Percentiles rank a stretch among this genome's conserved stretches.
phyloP scores from a whole-genome alignment of 192 early-diverging fungal species.

The Podila epigama region DNA sequence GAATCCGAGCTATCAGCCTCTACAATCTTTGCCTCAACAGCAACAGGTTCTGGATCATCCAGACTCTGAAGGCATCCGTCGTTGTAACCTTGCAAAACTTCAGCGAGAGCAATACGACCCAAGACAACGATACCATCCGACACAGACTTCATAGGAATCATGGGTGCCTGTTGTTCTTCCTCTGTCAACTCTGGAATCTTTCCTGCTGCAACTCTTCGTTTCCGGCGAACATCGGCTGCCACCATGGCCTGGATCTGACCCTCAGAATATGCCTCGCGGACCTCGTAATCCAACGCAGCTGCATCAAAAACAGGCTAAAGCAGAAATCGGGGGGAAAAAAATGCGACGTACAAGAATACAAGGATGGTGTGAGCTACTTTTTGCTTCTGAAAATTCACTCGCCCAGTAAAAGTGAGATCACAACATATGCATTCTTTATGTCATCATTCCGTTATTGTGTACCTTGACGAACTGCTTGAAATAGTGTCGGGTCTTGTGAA shows the following conservation, averaged over 20 bases:
- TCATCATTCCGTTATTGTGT: background rate
- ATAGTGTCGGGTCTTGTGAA: conserved; percentile 53
- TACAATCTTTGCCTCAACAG: conserved; percentile 5
- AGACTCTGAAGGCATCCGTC: conserved; percentile 50
- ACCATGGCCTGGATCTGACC: conserved; percentile 52
- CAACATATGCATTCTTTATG: background rate
- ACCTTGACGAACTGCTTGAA: conserved; percentile 54
- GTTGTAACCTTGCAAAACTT: conserved; percentile 50
- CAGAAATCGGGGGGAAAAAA: background rate
- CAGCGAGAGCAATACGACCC: conserved; percentile 41
- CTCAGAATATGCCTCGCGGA: conserved; percentile 41
- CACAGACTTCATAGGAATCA: conserved; percentile 30
- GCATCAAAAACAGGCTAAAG: conserved; percentile 53
- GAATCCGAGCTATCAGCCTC: conserved; percentile 2
- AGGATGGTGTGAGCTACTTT: background rate
- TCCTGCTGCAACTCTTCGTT: conserved; percentile 40
- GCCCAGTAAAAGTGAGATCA: too few relatives aligned
- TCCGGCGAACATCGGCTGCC: conserved; percentile 44
- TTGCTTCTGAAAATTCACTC: too few relatives aligned
- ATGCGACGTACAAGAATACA: too few relatives aligned
- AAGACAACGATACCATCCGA: conserved; percentile 49
- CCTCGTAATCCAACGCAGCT: conserved; percentile 54
- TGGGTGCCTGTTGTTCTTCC: conserved; percentile 9
- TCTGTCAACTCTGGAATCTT: conserved; percentile 15
- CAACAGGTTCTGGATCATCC: conserved; percentile 31